Percentiles rank a stretch among this genome's conserved stretches.
phyloP scores from a whole-genome alignment of 371 early-diverging fungal genomes.

The Mucor racemosus region DNA sequence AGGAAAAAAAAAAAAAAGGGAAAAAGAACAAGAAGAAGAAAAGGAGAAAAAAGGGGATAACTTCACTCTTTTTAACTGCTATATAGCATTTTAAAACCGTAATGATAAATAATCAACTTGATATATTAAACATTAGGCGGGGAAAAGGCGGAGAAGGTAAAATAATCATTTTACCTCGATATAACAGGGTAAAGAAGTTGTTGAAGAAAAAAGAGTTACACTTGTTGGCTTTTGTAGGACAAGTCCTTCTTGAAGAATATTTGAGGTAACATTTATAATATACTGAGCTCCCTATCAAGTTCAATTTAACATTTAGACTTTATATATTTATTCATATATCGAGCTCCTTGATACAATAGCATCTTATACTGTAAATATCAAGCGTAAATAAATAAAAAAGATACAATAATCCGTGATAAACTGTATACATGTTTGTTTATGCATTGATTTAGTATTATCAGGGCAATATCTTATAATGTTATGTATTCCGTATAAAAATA shows the following conservation, averaged over 20 bases:
- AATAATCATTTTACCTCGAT: neutral
- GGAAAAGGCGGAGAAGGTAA: conserved; percentile 5
- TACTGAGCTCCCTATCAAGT: conserved; percentile 15
- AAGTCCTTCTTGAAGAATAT: neutral
- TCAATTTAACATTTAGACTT: conserved; percentile 16
- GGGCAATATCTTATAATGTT: neutral
- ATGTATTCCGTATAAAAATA: conserved; percentile 3
- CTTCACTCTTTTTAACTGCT: neutral
- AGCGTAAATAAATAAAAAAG: too few species aligned
- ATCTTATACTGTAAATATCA: too few species aligned
- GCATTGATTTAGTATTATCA: neutral
- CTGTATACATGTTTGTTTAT: conserved; percentile 9
- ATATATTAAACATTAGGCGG: conserved; percentile 1
- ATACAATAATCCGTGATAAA: neutral
- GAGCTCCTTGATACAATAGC: too few species aligned
- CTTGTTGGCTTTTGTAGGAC: neutral
- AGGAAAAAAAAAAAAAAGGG: neutral
- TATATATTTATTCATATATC: neutral
- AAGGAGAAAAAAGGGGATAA: conserved; percentile 9
- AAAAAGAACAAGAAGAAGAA: conserved; percentile 14
- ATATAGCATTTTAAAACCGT: neutral
- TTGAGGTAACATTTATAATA: conserved; percentile 3
- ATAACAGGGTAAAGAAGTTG: conserved; percentile 1
- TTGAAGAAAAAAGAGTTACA: neutral
- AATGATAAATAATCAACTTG: neutral